Conservation (phyloP, 306 rosid species). For the Luffa aegyptiaca region DNA sequence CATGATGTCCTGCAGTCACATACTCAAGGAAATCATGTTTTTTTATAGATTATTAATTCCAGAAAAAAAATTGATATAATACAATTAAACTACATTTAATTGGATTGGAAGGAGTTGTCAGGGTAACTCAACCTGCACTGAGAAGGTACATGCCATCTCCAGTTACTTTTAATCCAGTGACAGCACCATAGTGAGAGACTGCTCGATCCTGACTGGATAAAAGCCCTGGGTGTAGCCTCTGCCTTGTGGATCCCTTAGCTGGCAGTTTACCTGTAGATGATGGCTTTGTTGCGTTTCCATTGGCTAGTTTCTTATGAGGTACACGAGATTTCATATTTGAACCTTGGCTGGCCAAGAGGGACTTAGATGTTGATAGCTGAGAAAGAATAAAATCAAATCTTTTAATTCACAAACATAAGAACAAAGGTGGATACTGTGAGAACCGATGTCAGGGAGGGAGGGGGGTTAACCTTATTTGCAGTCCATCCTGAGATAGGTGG, state of each 20-base stretch:
- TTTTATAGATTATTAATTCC: neutral
- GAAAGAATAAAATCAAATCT: constrained; percentile 2
- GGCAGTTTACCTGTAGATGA: constrained; percentile 36
- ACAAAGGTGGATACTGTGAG: neutral
- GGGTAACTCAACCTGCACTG: constrained; percentile 52
- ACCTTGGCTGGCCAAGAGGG: constrained; percentile 19
- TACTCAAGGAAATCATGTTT: neutral
- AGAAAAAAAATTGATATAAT: neutral
- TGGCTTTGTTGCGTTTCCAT: constrained; percentile 56
- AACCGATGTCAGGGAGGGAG: neutral
- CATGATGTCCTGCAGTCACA: neutral
- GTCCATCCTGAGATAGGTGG: constrained; percentile 49
- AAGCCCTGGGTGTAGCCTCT: constrained; percentile 90
- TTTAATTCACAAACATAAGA: neutral
- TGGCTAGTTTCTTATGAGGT: constrained; percentile 44
- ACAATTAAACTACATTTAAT: neutral
- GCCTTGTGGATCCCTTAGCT: constrained; percentile 57
- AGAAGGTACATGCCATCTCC: constrained; percentile 90
- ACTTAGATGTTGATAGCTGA: constrained; percentile 49
- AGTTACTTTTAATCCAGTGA: constrained; percentile 74
- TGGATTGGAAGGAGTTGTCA: neutral
- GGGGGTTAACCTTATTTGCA: constrained; percentile 37
- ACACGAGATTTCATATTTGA: constrained; percentile 33
- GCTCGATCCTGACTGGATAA: constrained; percentile 86
- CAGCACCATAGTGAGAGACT: constrained; percentile 96